These are phyloP conservation scores for Aspergillus thermomutatus DNA, from an alignment of 2,329 filamentous ascomycete genomes.

Conservation along the genomic window DNA sequence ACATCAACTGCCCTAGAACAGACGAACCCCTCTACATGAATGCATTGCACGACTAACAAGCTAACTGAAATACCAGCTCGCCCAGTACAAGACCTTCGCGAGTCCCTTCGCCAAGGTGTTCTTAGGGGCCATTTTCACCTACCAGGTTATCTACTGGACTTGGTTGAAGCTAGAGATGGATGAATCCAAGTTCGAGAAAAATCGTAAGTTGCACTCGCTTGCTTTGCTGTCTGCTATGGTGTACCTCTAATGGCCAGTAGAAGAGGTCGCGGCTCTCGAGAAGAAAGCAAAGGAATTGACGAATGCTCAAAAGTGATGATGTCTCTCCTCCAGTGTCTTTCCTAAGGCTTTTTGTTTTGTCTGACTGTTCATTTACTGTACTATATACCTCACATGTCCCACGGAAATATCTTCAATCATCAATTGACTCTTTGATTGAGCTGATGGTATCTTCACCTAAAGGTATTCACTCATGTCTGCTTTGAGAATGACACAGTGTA, in stretches of 20 bases:
- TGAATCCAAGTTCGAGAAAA: constrained; percentile 41
- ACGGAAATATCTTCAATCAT: not conserved
- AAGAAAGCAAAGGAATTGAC: constrained; percentile 34
- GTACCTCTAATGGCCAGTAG: constrained; percentile 18
- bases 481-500: not conserved
- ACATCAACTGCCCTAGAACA: not conserved
- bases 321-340: not conserved
- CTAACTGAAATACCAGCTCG: constrained; percentile 26
- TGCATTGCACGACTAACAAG: not conserved
- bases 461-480: not conserved
- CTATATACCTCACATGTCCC: not conserved
- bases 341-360: not conserved
- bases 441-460: not conserved
- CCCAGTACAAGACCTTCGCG: constrained; percentile 38
- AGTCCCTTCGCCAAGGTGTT: constrained; percentile 48
- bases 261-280: constrained; percentile 34
- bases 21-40: not conserved
- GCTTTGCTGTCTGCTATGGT: not conserved
- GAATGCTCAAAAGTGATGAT: constrained; percentile 23
- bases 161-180: constrained; percentile 49
- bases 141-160: constrained; percentile 47
- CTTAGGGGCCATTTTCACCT: constrained; percentile 46
- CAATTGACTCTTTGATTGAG: not conserved
- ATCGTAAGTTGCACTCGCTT: constrained; percentile 26
- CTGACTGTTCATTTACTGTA: not conserved